Conservation (phyloP, 441 rosid genomes). For the Arabidopsis lyrata region DNA sequence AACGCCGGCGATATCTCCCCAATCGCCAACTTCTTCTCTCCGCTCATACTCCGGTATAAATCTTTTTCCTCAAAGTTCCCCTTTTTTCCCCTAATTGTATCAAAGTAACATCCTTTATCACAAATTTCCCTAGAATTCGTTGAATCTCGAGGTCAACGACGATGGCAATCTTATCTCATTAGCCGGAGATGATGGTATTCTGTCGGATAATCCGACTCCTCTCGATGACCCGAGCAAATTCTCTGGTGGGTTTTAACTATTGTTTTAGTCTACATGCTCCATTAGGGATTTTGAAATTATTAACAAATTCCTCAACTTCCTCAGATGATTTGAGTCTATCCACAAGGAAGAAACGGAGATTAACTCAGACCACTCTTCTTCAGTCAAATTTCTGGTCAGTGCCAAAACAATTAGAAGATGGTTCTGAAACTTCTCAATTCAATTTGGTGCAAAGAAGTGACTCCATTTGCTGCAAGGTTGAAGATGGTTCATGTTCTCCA, state of each 20-base stretch:
- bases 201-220: slow-evolving; percentile 40
- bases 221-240: slow-evolving; percentile 60
- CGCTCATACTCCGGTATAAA: slow-evolving; percentile 48
- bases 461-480: slow-evolving; percentile 39
- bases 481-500: slow-evolving; percentile 39
- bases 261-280: neutral
- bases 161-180: slow-evolving; percentile 28
- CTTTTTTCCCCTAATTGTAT: neutral
- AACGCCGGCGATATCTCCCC: slow-evolving; percentile 76
- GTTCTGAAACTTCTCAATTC: slow-evolving; percentile 24
- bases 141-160: slow-evolving; percentile 50
- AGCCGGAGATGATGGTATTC: slow-evolving; percentile 10
- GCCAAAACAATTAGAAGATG: slow-evolving; percentile 42
- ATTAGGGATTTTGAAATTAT: slow-evolving; percentile 38
- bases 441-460: slow-evolving; percentile 11
- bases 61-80: neutral
- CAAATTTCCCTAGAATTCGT: slow-evolving; percentile 44
- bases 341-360: slow-evolving; percentile 69
- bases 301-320: slow-evolving; percentile 7
- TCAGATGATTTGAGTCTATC: slow-evolving; percentile 73
- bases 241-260: slow-evolving; percentile 45
- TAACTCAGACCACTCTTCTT: slow-evolving; percentile 81
- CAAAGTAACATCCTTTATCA: slow-evolving; percentile 19
- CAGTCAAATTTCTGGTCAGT: slow-evolving; percentile 61
- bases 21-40: slow-evolving; percentile 60